A percentile compares a stretch with the other conserved stretches of the same genome.
These are phyloP conservation scores for Cyclotella choctawhatcheeana DNA, from an alignment of 108 stramenopile species.

Conservation along the genomic window DNA sequence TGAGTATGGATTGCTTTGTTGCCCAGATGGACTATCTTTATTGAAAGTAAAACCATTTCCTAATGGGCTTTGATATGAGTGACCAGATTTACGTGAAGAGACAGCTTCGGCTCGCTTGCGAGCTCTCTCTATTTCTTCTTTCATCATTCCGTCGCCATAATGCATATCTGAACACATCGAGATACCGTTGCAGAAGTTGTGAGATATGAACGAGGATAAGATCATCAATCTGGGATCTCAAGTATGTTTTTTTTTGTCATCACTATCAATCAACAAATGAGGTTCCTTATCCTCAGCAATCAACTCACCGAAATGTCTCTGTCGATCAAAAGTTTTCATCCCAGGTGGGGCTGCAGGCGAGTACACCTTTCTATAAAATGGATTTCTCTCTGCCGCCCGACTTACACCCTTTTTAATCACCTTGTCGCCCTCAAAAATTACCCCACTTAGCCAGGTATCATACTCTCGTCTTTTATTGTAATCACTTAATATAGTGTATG, in stretches of 20 bases:
- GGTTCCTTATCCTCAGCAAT: not conserved
- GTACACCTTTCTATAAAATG: constrained; percentile 84
- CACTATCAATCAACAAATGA: no score
- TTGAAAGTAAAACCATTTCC: constrained; percentile 73
- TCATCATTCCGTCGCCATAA: constrained; percentile 86
- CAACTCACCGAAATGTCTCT: constrained; percentile 67
- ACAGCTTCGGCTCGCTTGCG: constrained; percentile 62
- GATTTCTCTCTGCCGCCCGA: constrained; percentile 54
- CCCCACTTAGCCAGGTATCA: constrained; percentile 44
- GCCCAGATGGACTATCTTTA: constrained; percentile 10
- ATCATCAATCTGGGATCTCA: no score
- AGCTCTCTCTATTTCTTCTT: constrained; percentile 72
- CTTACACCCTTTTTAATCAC: constrained; percentile 36
- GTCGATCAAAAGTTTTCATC: constrained; percentile 77
- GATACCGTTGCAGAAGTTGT: no score
- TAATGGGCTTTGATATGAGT: constrained; percentile 78
- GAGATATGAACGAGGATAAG: no score
- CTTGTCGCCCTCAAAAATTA: constrained; percentile 15
- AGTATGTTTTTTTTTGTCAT: no score
- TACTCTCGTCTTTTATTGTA: constrained; percentile 51
- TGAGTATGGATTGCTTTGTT: constrained; percentile 47
- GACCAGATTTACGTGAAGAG: constrained; percentile 47
- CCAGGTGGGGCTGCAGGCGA: constrained; percentile 74
- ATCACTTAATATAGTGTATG: constrained; percentile 71
- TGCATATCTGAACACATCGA: constrained; percentile 68